Evolutionary conservation across 2,329 filamentous ascomycete genomes (phyloP).

Genomic region (Arthrobotrys iridis): DNA sequence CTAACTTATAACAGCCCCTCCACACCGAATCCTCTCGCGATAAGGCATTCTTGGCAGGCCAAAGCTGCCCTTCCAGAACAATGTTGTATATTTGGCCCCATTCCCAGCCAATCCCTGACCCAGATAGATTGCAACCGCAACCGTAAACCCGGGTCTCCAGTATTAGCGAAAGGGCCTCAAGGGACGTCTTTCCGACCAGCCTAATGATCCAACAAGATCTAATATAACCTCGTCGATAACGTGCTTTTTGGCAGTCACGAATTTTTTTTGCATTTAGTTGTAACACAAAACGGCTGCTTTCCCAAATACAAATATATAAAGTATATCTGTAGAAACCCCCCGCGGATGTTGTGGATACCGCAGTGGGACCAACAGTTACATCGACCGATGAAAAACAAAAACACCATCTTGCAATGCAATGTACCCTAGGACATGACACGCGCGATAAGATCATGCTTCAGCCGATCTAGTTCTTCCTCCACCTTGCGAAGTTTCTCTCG

Average conservation of each 20-base stretch:
- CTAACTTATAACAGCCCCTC: slow-evolving; percentile 38
- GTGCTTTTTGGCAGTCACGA: slow-evolving; percentile 4
- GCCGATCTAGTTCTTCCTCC: slow-evolving; percentile 35
- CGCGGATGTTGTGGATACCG: background rate
- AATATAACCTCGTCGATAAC: slow-evolving; percentile 11
- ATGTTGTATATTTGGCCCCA: slow-evolving; percentile 53
- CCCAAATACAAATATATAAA: background rate
- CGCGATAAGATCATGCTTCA: slow-evolving; percentile 48
- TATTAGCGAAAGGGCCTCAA: slow-evolving; percentile 9
- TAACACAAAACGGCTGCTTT: background rate
- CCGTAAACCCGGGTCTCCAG: background rate
- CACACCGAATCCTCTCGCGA: slow-evolving; percentile 33
- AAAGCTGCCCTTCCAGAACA: slow-evolving; percentile 27
- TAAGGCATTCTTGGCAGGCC: slow-evolving; percentile 50
- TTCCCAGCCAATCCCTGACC: slow-evolving; percentile 33
- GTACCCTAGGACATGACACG: slow-evolving; percentile 46
- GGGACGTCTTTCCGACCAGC: slow-evolving; percentile 39
- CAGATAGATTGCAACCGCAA: background rate
- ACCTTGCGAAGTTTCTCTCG: slow-evolving; percentile 43
- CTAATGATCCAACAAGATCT: slow-evolving; percentile 16
- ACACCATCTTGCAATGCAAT: background rate
- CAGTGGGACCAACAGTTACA: background rate
- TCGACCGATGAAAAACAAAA: background rate
- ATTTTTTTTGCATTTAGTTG: slow-evolving; percentile 7
- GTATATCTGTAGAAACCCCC: background rate